Conservation (phyloP, 2,329 filamentous ascomycete genomes). For the Xylaria sp. region DNA sequence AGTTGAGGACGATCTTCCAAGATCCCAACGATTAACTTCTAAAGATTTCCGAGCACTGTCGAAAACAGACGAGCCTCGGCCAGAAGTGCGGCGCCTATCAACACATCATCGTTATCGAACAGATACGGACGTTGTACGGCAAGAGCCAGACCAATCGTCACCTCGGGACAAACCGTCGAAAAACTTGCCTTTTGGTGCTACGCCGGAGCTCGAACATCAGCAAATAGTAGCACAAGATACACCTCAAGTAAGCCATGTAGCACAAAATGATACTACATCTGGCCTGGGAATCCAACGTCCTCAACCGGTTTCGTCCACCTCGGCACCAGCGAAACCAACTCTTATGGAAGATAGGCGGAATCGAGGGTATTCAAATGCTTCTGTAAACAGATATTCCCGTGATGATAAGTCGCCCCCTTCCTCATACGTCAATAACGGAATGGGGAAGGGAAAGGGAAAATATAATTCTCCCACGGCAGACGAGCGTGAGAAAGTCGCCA, state of each 20-base stretch:
- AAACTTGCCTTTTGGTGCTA: conserved; percentile 53
- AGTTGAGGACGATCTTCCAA: conserved; percentile 74
- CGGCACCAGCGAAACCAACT: conserved; percentile 52
- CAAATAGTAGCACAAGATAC: conserved; percentile 39
- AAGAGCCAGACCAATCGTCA: conserved; percentile 45
- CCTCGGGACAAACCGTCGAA: conserved; percentile 50
- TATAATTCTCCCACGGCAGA: conserved; percentile 44
- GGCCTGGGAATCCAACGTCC: conserved; percentile 60
- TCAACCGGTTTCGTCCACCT: conserved; percentile 52
- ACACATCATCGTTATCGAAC: conserved; percentile 48
- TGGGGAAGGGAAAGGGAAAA: conserved; percentile 40
- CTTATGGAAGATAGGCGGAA: conserved; percentile 45
- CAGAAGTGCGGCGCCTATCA: conserved; percentile 45
- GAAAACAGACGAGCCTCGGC: conserved; percentile 41
- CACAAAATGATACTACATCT: conserved; percentile 53
- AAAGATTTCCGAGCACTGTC: conserved; percentile 44
- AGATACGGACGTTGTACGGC: conserved; percentile 46
- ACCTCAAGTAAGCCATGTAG: conserved; percentile 45
- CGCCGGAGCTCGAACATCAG: conserved; percentile 44
- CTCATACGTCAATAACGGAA: conserved; percentile 45
- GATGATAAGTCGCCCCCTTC: conserved; percentile 45
- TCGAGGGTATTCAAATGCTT: conserved; percentile 50
- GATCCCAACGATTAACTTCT: conserved; percentile 41
- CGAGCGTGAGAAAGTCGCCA: conserved; percentile 74
- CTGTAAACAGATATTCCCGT: conserved; percentile 41